A percentile compares a stretch with the other conserved stretches of the same genome.
These are phyloP conservation scores for Ogataea minuta DNA, from an alignment of 805 yeast species.

Conservation along the genomic window DNA sequence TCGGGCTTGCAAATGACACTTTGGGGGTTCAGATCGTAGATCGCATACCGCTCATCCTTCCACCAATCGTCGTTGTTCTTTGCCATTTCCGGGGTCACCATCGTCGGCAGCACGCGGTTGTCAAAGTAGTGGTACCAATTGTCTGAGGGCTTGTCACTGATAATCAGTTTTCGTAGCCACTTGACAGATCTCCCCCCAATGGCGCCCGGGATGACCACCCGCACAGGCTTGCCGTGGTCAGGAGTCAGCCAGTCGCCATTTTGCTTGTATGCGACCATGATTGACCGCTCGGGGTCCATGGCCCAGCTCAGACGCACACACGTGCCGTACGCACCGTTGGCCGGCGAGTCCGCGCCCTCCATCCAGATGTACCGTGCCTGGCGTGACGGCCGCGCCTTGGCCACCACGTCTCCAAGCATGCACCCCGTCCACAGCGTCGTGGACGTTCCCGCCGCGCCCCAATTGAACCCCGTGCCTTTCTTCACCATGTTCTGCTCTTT, in stretches of 20 bases:
- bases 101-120: conserved; percentile 37
- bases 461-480: conserved; percentile 36
- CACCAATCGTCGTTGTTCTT: conserved; percentile 35
- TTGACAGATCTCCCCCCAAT: conserved; percentile 41
- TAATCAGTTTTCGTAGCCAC: conserved; percentile 32
- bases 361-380: conserved; percentile 34
- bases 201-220: conserved; percentile 38
- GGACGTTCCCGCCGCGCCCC: conserved; percentile 38
- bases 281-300: conserved; percentile 32
- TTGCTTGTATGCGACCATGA: conserved; percentile 36
- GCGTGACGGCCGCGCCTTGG: conserved; percentile 27
- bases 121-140: conserved; percentile 39
- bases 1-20: conserved; percentile 35
- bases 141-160: conserved; percentile 33
- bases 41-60: conserved; percentile 38
- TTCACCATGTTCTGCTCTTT: conserved; percentile 36
- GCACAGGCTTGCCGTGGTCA: conserved; percentile 37
- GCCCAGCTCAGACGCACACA: conserved; percentile 34
- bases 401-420: conserved; percentile 30
- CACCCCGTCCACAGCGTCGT: conserved; percentile 37
- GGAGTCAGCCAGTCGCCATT: conserved; percentile 36
- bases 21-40: conserved; percentile 35
- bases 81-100: conserved; percentile 36
- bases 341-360: conserved; percentile 36
- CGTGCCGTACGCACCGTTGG: conserved; percentile 36